These are phyloP conservation scores for Trypanosoma melophagium DNA, from an alignment of 208 protist genomes.

Conservation along the genomic window DNA sequence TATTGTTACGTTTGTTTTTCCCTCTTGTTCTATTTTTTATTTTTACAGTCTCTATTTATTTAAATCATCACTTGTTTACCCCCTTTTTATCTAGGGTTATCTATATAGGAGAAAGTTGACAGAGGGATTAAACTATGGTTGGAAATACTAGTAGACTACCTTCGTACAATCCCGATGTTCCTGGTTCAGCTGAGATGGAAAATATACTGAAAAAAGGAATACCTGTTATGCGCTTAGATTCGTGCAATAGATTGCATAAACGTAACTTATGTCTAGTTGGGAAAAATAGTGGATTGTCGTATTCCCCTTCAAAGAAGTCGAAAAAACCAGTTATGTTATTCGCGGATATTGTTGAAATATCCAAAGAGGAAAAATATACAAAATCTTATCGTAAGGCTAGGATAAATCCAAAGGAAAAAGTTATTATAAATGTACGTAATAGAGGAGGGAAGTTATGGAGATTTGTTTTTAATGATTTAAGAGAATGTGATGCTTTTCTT, in stretches of 20 bases:
- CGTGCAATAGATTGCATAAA: conserved; percentile 14
- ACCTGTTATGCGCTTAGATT: background rate
- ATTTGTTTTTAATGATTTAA: conserved; percentile 34
- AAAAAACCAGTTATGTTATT: conserved; percentile 45
- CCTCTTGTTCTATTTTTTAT: background rate
- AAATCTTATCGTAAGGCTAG: conserved; percentile 44
- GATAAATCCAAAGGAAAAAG: conserved; percentile 34
- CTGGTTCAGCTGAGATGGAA: background rate
- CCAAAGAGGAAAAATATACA: conserved; percentile 33
- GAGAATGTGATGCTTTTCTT: conserved; percentile 35
- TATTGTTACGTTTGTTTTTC: background rate
- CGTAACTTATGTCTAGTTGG: conserved; percentile 35
- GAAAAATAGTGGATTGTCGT: conserved; percentile 43
- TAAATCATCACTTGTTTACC: too few species aligned
- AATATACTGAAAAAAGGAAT: conserved; percentile 1
- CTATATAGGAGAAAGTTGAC: background rate
- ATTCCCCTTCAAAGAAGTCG: conserved; percentile 47
- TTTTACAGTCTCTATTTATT: too few species aligned
- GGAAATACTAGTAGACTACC: background rate
- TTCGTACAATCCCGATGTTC: background rate
- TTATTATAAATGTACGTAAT: conserved; percentile 51
- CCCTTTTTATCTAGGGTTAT: too few species aligned
- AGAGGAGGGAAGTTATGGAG: conserved; percentile 30
- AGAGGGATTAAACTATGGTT: background rate
- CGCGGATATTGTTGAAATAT: conserved; percentile 49